Conservation (phyloP, 192 early-diverging fungal species). For the Lobosporangium transversale region DNA sequence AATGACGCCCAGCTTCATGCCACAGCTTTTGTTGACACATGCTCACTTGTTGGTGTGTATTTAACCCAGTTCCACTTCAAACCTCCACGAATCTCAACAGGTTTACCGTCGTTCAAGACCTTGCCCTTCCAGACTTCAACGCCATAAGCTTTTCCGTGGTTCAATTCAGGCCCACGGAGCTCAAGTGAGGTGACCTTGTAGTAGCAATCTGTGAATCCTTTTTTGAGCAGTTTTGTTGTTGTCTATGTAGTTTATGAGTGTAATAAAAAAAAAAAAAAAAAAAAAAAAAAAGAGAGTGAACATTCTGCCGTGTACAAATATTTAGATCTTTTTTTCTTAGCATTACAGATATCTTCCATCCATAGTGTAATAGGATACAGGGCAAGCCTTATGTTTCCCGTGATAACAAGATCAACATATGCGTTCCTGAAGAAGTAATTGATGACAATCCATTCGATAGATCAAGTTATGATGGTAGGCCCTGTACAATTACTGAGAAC, state of each 20-base stretch:
- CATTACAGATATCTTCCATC: too few relatives aligned
- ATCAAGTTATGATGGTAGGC: too few relatives aligned
- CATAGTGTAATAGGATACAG: too few relatives aligned
- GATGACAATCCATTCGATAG: too few relatives aligned
- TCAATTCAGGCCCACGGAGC: slow-evolving; percentile 37
- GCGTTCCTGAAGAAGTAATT: too few relatives aligned
- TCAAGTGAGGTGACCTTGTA: slow-evolving; percentile 49
- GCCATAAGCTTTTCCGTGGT: slow-evolving; percentile 49
- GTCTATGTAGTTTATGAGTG: slow-evolving; percentile 19
- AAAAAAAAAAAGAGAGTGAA: neutral
- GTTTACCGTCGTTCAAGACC: slow-evolving; percentile 49
- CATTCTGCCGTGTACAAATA: too few relatives aligned
- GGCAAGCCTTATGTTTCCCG: too few relatives aligned
- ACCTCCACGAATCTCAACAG: slow-evolving; percentile 52
- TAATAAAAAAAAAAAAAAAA: neutral
- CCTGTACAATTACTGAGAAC: too few relatives aligned
- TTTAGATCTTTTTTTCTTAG: too few relatives aligned
- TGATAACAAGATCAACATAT: too few relatives aligned
- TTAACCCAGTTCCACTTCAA: slow-evolving; percentile 53
- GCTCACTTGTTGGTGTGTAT: slow-evolving; percentile 46
- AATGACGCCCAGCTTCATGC: too few relatives aligned
- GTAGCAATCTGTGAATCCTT: slow-evolving; percentile 52
- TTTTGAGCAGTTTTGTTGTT: slow-evolving; percentile 40
- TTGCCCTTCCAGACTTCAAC: slow-evolving; percentile 53
- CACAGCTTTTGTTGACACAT: slow-evolving; percentile 25